These are phyloP conservation scores for Chalciporus piperatus DNA, from an alignment of 768 basidiomycete genomes.

Conservation along the genomic window DNA sequence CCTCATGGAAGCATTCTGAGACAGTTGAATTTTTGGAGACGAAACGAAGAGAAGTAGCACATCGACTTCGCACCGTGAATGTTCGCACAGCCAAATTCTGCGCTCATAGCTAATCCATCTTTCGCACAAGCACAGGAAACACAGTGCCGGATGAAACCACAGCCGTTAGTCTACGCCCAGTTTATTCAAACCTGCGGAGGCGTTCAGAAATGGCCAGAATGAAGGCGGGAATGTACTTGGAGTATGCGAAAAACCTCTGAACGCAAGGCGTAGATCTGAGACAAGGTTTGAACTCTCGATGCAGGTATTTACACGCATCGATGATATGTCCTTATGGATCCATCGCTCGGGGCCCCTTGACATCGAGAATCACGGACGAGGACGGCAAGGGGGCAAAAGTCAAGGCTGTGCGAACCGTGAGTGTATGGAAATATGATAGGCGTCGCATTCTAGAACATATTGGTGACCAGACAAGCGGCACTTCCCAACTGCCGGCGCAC, in stretches of 20 bases:
- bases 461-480: slow-evolving; percentile 59
- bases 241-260: no score
- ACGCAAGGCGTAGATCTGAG: no score
- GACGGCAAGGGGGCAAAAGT: background rate
- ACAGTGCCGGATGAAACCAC: no score
- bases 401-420: background rate
- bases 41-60: background rate
- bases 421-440: slow-evolving; percentile 2
- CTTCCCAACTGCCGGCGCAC: slow-evolving; percentile 83
- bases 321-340: slow-evolving; percentile 6
- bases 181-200: no score
- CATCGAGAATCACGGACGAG: slow-evolving; percentile 5
- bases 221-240: no score
- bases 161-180: no score
- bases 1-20: slow-evolving; percentile 6
- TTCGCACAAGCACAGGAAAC: slow-evolving; percentile 5
- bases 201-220: no score
- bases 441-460: slow-evolving; percentile 22
- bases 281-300: background rate
- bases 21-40: slow-evolving; percentile 7
- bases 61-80: slow-evolving; percentile 1
- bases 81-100: slow-evolving; percentile 8
- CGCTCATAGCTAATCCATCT: background rate
- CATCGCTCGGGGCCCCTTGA: slow-evolving; percentile 10
- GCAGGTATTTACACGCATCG: slow-evolving; percentile 17